A percentile compares a stretch with the other conserved stretches of the same genome.
Conservation (phyloP, 768 basidiomycete species). For the Hygrophoropsis aurantiaca region DNA sequence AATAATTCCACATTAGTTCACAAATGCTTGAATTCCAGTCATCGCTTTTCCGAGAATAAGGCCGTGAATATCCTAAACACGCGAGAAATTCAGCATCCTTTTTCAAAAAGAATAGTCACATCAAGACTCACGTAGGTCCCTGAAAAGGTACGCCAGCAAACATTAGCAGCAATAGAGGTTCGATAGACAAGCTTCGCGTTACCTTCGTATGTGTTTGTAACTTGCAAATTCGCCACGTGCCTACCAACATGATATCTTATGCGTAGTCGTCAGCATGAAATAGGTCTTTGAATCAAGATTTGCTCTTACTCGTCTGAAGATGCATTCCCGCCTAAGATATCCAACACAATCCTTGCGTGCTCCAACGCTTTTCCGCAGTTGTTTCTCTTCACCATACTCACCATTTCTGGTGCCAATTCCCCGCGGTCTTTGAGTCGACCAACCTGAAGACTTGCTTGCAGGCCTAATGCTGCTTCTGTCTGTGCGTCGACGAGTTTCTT, state of each 20-base stretch:
- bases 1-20: conserved; percentile 37
- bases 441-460: conserved; percentile 74
- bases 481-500: conserved; percentile 96
- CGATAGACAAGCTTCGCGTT: conserved; percentile 8
- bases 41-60: conserved; percentile 93
- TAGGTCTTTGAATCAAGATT: background rate
- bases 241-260: conserved; percentile 88
- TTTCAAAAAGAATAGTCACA: background rate
- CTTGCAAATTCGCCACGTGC: conserved; percentile 92
- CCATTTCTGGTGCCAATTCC: conserved; percentile 82
- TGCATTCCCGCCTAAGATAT: conserved; percentile 94
- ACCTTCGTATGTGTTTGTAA: conserved; percentile 97
- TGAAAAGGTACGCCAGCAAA: conserved; percentile 21
- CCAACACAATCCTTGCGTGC: conserved; percentile 78
- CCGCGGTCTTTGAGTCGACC: conserved; percentile 85
- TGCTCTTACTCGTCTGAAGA: conserved; percentile 81
- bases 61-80: conserved; percentile 80
- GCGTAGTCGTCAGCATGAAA: background rate
- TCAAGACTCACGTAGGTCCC: conserved; percentile 55
- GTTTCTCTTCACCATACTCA: conserved; percentile 92
- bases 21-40: conserved; percentile 86
- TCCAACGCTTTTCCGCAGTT: conserved; percentile 92
- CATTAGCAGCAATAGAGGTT: background rate
- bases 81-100: conserved; percentile 13
- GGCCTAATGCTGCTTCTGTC: conserved; percentile 78